phyloP scores from a whole-genome alignment of 139 green algal genomes.

The Tetratostichococcus sp. region DNA sequence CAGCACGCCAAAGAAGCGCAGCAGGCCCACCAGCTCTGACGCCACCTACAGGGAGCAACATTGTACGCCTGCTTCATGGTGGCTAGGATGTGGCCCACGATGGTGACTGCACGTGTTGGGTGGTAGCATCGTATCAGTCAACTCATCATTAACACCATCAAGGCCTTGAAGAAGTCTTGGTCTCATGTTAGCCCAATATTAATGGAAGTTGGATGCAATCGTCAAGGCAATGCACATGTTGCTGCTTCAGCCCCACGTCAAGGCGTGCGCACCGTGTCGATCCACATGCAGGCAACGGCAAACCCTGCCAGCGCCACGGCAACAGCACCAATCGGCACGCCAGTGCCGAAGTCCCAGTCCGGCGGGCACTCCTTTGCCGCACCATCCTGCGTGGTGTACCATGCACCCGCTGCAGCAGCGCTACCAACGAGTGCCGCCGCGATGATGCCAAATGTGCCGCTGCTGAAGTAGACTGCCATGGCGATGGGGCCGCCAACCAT shows the following conservation, averaged over 20 bases:
- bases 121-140: too few species aligned
- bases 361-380: constrained; percentile 5
- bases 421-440: not conserved
- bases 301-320: constrained; percentile 62
- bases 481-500: not conserved
- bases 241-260: too few species aligned
- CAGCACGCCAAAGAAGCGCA: constrained; percentile 62
- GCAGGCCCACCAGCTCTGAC: constrained; percentile 63
- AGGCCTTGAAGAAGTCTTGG: too few species aligned
- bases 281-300: constrained; percentile 78
- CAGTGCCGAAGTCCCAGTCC: constrained; percentile 17
- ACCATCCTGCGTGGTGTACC: not conserved
- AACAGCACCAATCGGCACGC: constrained; percentile 41
- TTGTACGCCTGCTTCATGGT: too few species aligned
- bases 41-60: constrained; percentile 25
- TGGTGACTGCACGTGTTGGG: too few species aligned
- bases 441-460: not conserved
- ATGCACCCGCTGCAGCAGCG: not conserved
- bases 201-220: too few species aligned
- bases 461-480: not conserved
- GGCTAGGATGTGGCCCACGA: too few species aligned
- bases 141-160: too few species aligned
- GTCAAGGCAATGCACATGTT: too few species aligned
- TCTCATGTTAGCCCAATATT: too few species aligned
- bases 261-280: constrained; percentile 41